Evolutionary conservation across 2,329 filamentous ascomycete species (phyloP), one percentile per base, ranked within the genome.

Genomic region (Raffaelea arxii): DNA sequence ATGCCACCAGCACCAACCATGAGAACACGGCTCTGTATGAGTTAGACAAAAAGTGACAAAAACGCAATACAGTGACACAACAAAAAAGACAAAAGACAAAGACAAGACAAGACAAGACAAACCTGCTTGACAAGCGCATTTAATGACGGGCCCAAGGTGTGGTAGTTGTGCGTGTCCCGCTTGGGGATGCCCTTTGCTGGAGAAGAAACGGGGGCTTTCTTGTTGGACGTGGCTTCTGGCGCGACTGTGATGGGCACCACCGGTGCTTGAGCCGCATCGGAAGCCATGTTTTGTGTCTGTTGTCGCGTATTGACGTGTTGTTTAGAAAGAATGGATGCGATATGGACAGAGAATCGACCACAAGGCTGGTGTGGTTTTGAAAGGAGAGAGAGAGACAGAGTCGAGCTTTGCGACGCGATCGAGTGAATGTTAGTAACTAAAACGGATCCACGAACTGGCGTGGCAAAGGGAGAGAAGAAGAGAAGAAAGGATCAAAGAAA

Each of bases 1-100:
- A 98, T 98, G 52, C 92, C 92, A 51, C 92, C 92, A 47, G 92
- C 92, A 58, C 92, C 92, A 48, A 98, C 91, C 73, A 98, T 88
- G 49, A 98, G 75, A 45, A 96, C 84, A 53, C 83, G 85, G 51
- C 88, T 78, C 89, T 95, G 66, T 16, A 16, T 16, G 32, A 10
- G 16, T 9, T n/a, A n/a, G n/a, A n/a, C n/a, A n/a, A n/a, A n/a
- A n/a, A n/a, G n/a, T n/a, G n/a, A n/a, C n/a, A n/a, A n/a, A n/a
- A n/a, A n/a, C n/a, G n/a, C n/a, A n/a, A n/a, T n/a, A n/a, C n/a
- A n/a, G n/a, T n/a, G n/a, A n/a, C n/a, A n/a, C n/a, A n/a, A n/a
- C n/a, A n/a, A n/a, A n/a, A n/a, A n/a, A n/a, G n/a, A n/a, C n/a
- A n/a, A n/a, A n/a, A n/a, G n/a, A n/a, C 50, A 50, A 53, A 48